Evolutionary conservation across 441 rosid species (phyloP), one percentile per base, ranked within the genome.

Genomic region (Macaranga tanarius): DNA sequence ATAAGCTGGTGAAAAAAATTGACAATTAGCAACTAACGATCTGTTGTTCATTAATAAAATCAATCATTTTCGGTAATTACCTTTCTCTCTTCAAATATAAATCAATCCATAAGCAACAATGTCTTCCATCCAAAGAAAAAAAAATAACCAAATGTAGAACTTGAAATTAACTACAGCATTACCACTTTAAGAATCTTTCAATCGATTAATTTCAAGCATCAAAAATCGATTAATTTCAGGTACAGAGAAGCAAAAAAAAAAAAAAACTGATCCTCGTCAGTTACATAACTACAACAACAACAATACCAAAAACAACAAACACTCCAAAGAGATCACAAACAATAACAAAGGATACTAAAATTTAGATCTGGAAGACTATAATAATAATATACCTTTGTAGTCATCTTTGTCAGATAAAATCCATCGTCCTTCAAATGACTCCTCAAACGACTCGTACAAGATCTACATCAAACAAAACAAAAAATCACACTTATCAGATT

Each of bases 401-500:
- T 91, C 99, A 47, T 79, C 83, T 75, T 87, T 95, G 77, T 82
- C 83, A 10, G 99, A 92, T 61, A 88, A 88, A 76, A 82, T 71
- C 99, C 99, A 95, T 54, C 93, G 87, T 11, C 97, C 96, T 42
- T 90, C 93, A 69, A 91, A 95, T 3, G 91, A 19, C 80, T 92
- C 90, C 20, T 89, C 98, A 63, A 91, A 95, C 23, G 96, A 83
- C 64, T 95, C 98, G 77, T 91, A 83, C 4, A 95, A 82, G 73
- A 89, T 83, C 99, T 91, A 77, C 69, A 80, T 42, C 56, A 7
- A 62, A 28, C 44, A 56, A 74, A n/a, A n/a, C n/a, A n/a, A n/a
- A n/a, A 26, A 59, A 65, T 60, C 50, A 61, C 40, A 52, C 4
- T 42, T 23, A 44, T 31, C 38, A 59, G 22, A 50, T 47, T 19